A percentile compares a stretch with the other conserved stretches of the same genome.
Conservation (phyloP, 192 early-diverging fungal genomes). For the Coemansia sp. region DNA sequence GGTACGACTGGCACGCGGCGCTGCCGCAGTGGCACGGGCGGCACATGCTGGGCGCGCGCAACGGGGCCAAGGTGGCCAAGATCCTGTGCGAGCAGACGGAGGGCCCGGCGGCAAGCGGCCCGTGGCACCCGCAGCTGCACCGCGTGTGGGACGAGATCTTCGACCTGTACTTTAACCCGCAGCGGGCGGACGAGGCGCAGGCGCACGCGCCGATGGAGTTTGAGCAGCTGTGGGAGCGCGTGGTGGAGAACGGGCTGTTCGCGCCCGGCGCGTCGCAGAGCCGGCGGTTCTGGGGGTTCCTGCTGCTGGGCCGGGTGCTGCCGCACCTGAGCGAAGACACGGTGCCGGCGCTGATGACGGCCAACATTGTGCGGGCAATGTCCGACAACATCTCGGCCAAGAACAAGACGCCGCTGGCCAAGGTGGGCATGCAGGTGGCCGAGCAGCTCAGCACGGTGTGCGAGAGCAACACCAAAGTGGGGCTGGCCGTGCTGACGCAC, state of each 20-base stretch:
- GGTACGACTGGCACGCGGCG: slow-evolving; percentile 43
- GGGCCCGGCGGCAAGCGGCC: slow-evolving; percentile 35
- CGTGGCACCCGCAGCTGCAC: slow-evolving; percentile 79
- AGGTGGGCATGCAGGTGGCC: slow-evolving; percentile 60
- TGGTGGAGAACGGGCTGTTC: slow-evolving; percentile 79
- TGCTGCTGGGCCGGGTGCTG: slow-evolving; percentile 65
- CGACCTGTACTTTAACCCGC: slow-evolving; percentile 55
- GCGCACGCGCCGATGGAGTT: slow-evolving; percentile 55
- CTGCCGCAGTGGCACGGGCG: slow-evolving; percentile 45
- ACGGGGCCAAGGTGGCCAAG: slow-evolving; percentile 21
- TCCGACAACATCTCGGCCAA: slow-evolving; percentile 81
- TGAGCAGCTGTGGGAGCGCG: slow-evolving; percentile 74
- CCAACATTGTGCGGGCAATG: slow-evolving; percentile 79
- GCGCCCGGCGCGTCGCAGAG: slow-evolving; percentile 70
- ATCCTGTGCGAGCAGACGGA: slow-evolving; percentile 47
- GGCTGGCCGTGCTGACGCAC: slow-evolving; percentile 75
- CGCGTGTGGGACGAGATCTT: slow-evolving; percentile 76
- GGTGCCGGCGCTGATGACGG: slow-evolving; percentile 56
- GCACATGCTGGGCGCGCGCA: slow-evolving; percentile 37
- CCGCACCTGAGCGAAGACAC: slow-evolving; percentile 37
- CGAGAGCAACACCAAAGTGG: slow-evolving; percentile 65
- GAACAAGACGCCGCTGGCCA: slow-evolving; percentile 70
- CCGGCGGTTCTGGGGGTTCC: slow-evolving; percentile 87
- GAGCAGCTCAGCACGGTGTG: slow-evolving; percentile 55
- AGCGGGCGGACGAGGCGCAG: slow-evolving; percentile 23